phyloP scores from a whole-genome alignment of 2,329 filamentous ascomycete species.

The Pseudonectria foliicola region DNA sequence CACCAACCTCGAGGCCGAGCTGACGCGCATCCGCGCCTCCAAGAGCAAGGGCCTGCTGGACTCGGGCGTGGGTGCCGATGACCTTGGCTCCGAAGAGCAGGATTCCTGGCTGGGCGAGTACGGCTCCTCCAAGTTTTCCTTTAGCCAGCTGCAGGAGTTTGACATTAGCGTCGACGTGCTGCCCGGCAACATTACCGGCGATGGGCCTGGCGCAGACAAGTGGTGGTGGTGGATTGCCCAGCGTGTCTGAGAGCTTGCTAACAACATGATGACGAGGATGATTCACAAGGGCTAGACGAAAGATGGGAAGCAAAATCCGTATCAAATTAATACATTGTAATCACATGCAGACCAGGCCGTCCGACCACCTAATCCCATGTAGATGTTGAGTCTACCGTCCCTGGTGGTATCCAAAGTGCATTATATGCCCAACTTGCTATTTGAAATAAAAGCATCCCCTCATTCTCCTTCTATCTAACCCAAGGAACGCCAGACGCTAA shows the following conservation, averaged over 20 bases:
- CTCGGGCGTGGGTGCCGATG: slow-evolving; percentile 64
- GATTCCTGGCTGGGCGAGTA: slow-evolving; percentile 81
- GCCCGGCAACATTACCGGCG: slow-evolving; percentile 62
- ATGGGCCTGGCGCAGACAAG: slow-evolving; percentile 64
- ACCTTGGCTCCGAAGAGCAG: slow-evolving; percentile 58
- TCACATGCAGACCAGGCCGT: slow-evolving; percentile 14
- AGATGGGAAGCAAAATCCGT: slow-evolving; percentile 4
- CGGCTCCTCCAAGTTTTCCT: slow-evolving; percentile 69
- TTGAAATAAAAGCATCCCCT: slow-evolving; percentile 6
- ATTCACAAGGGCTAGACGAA: no score
- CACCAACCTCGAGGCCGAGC: slow-evolving; percentile 69
- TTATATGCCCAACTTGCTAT: slow-evolving; percentile 12
- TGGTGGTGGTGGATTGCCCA: slow-evolving; percentile 91
- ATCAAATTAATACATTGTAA: slow-evolving; percentile 20
- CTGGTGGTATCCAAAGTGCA: slow-evolving; percentile 7
- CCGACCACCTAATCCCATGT: slow-evolving; percentile 18
- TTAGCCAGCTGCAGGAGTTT: slow-evolving; percentile 76
- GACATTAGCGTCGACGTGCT: slow-evolving; percentile 70
- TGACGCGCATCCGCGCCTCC: slow-evolving; percentile 68
- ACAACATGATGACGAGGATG: no score
- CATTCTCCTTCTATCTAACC: slow-evolving; percentile 13
- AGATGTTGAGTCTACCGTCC: slow-evolving; percentile 37
- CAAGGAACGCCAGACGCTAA: slow-evolving; percentile 24
- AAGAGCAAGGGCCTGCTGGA: slow-evolving; percentile 76
- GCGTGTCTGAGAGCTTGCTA: slow-evolving; percentile 46